phyloP scores from a whole-genome alignment of 805 yeast genomes.

The Ogataea zsoltii region DNA sequence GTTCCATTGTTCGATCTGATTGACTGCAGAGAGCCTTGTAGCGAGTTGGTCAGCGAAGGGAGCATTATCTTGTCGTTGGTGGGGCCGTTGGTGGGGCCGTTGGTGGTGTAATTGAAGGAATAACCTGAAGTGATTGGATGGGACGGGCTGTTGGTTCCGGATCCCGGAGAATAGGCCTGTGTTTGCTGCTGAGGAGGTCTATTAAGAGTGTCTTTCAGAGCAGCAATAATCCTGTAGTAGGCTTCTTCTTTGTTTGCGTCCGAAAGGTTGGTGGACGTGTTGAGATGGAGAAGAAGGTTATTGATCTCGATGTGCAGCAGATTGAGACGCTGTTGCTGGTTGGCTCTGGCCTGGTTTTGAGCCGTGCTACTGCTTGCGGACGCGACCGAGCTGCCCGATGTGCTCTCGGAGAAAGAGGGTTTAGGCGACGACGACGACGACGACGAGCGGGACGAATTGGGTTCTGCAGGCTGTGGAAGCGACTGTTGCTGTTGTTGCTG shows the following conservation, averaged over 20 bases:
- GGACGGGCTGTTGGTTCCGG: constrained; percentile 20
- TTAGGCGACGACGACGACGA: constrained; percentile 24
- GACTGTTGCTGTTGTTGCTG: constrained; percentile 11
- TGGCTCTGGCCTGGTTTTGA: constrained; percentile 11
- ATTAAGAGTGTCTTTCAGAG: constrained; percentile 24
- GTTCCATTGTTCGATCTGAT: constrained; percentile 8
- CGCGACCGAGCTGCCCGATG: background rate
- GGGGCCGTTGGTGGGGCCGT: background rate
- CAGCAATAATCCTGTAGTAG: constrained; percentile 24
- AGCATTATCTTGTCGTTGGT: constrained; percentile 22
- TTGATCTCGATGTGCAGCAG: constrained; percentile 31
- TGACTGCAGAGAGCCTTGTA: constrained; percentile 27
- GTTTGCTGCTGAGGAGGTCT: constrained; percentile 6
- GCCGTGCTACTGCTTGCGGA: background rate
- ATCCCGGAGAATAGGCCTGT: constrained; percentile 23
- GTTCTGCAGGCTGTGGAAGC: no score
- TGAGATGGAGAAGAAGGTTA: constrained; percentile 30
- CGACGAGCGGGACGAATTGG: constrained; percentile 24
- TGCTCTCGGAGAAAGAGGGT: constrained; percentile 15
- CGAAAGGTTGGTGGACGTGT: constrained; percentile 22
- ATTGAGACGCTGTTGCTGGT: constrained; percentile 19
- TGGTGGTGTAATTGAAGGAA: constrained; percentile 18
- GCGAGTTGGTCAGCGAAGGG: constrained; percentile 26
- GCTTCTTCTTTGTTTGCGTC: constrained; percentile 30
- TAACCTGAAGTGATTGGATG: constrained; percentile 13